phyloP scores from a whole-genome alignment of 768 basidiomycete species.

The Mycena pura region DNA sequence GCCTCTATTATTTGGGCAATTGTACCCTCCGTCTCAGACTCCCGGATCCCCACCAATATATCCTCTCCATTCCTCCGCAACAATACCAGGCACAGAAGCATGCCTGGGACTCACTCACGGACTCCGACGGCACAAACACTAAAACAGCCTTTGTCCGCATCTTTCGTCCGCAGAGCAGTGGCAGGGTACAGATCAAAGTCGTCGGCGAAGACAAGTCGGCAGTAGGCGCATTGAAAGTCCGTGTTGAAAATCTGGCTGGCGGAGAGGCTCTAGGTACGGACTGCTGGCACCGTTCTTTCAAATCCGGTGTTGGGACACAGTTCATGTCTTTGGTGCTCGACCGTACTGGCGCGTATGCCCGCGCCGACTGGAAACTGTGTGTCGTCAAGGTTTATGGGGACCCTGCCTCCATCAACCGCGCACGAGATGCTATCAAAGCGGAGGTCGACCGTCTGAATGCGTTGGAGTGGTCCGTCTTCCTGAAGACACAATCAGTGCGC shows the following conservation, averaged over 20 bases:
- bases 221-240: constrained; percentile 63
- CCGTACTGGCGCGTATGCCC: constrained; percentile 50
- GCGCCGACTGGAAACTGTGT: constrained; percentile 52
- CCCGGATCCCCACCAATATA: constrained; percentile 58
- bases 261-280: constrained; percentile 53
- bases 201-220: constrained; percentile 58
- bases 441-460: constrained; percentile 56
- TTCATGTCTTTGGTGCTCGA: constrained; percentile 44
- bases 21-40: constrained; percentile 47
- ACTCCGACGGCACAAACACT: constrained; percentile 38
- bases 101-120: constrained; percentile 54
- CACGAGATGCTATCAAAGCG: constrained; percentile 49
- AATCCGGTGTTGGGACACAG: constrained; percentile 30
- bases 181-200: constrained; percentile 48
- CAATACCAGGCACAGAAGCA: constrained; percentile 59
- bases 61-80: constrained; percentile 50
- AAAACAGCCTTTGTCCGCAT: constrained; percentile 43
- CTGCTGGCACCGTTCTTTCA: constrained; percentile 59
- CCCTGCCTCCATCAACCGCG: constrained; percentile 44
- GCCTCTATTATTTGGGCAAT: constrained; percentile 37
- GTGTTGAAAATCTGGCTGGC: constrained; percentile 59
- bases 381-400: constrained; percentile 56
- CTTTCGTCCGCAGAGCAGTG: constrained; percentile 17
- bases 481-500: constrained; percentile 49
- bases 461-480: constrained; percentile 46